Conservation (phyloP, 371 early-diverging fungal genomes). For the Umbelopsis sp. region DNA sequence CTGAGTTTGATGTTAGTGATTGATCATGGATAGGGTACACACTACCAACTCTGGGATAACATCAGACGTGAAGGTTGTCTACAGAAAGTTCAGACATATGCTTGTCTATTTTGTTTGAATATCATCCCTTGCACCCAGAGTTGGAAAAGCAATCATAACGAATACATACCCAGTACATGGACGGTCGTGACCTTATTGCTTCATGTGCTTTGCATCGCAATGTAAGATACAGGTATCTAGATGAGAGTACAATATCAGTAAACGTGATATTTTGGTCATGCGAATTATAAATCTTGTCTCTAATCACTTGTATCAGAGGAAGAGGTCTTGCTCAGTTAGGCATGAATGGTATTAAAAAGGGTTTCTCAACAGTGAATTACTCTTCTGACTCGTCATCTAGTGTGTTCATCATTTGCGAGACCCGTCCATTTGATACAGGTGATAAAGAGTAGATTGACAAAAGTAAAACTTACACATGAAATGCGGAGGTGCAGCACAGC, state of each 20-base stretch:
- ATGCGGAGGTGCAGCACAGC: not conserved
- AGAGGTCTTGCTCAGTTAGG: constrained; percentile 38
- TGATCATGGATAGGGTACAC: not conserved
- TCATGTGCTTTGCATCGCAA: not conserved
- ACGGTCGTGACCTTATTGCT: not conserved
- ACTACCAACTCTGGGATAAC: constrained; percentile 20
- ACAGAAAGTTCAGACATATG: constrained; percentile 66
- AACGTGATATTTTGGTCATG: not conserved
- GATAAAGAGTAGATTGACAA: not conserved
- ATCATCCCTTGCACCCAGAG: constrained; percentile 34
- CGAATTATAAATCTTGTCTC: not conserved
- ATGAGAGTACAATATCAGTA: not conserved
- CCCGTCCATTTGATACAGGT: constrained; percentile 20
- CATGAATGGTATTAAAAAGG: constrained; percentile 67
- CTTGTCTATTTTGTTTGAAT: constrained; percentile 54
- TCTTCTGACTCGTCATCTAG: constrained; percentile 81
- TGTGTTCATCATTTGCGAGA: constrained; percentile 45
- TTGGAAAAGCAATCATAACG: not conserved
- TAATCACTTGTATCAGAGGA: constrained; percentile 26
- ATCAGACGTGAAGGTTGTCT: constrained; percentile 38
- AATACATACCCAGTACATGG: not conserved
- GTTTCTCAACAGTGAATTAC: constrained; percentile 69
- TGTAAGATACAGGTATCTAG: not conserved
- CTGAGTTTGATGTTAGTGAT: constrained; percentile 6
- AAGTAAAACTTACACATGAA: not conserved